Conservation (phyloP, 129 eudicot genomes). For the Logfia minima region DNA sequence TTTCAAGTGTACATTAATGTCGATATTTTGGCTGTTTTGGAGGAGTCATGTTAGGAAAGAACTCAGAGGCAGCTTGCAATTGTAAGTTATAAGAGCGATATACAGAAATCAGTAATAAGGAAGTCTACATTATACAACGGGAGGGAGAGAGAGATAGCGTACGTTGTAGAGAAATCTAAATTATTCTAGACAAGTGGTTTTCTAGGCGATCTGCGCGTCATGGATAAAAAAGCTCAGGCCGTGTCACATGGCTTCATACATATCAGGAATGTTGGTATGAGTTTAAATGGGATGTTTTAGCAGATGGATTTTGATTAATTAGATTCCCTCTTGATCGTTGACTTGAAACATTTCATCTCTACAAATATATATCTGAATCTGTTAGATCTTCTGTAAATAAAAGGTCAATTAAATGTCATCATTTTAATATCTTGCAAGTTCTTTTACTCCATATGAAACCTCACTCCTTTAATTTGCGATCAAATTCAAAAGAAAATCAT, state of each 20-base stretch:
- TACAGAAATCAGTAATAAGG: neutral
- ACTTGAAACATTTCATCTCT: neutral
- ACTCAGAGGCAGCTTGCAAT: conserved; percentile 2
- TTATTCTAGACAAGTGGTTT: neutral
- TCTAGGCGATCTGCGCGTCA: neutral
- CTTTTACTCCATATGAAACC: neutral
- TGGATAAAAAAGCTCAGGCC: neutral
- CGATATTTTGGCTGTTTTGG: conserved; percentile 2
- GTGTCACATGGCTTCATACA: neutral
- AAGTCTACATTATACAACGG: conserved; percentile 7
- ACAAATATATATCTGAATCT: neutral
- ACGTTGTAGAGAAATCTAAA: neutral
- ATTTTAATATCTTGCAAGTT: neutral
- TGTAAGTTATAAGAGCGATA: conserved; percentile 3
- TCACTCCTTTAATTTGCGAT: neutral
- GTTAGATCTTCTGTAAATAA: too few relatives aligned
- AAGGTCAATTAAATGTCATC: neutral
- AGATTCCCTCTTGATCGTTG: neutral
- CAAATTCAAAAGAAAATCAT: neutral
- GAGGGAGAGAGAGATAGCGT: neutral
- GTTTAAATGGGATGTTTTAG: neutral
- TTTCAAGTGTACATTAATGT: conserved; percentile 31
- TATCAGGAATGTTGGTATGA: neutral
- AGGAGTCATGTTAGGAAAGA: conserved; percentile 1
- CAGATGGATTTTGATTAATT: neutral